These are phyloP conservation scores for Tetramitus jugosus DNA, from an alignment of 208 protist genomes.

Conservation along the genomic window DNA sequence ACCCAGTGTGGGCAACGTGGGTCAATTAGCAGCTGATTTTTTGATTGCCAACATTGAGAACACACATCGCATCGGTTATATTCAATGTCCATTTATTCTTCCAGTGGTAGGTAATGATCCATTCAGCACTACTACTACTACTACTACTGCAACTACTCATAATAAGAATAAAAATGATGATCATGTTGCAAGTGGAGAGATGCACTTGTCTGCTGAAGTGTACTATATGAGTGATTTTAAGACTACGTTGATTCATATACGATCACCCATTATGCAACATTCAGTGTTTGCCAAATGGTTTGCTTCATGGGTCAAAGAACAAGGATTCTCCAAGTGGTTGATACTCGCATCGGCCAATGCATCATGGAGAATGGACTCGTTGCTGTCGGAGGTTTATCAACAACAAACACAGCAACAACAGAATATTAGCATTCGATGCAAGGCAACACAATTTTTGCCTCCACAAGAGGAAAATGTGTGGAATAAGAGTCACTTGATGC, in stretches of 20 bases:
- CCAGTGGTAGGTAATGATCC: slow-evolving; percentile 3
- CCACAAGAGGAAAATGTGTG: too few species aligned
- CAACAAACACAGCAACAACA: too few species aligned
- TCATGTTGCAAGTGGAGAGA: neutral
- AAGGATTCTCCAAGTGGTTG: neutral
- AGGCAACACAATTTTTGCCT: too few species aligned
- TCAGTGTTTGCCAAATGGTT: neutral
- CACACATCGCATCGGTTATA: neutral
- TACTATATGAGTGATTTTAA: neutral
- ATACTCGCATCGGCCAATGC: too few species aligned
- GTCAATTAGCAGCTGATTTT: slow-evolving; percentile 17
- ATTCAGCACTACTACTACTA: neutral
- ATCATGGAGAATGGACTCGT: too few species aligned
- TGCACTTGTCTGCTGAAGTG: neutral
- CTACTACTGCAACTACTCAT: too few species aligned
- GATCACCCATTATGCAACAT: neutral
- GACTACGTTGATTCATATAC: neutral
- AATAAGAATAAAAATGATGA: too few species aligned
- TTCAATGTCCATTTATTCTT: neutral
- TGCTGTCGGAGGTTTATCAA: too few species aligned
- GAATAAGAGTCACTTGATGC: too few species aligned
- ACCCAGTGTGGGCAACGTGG: slow-evolving; percentile 1
- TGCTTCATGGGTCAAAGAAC: neutral
- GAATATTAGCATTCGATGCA: too few species aligned
- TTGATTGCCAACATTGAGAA: neutral